These are phyloP conservation scores for Calocera viscosa DNA, from an alignment of 768 basidiomycete genomes.

Conservation along the genomic window DNA sequence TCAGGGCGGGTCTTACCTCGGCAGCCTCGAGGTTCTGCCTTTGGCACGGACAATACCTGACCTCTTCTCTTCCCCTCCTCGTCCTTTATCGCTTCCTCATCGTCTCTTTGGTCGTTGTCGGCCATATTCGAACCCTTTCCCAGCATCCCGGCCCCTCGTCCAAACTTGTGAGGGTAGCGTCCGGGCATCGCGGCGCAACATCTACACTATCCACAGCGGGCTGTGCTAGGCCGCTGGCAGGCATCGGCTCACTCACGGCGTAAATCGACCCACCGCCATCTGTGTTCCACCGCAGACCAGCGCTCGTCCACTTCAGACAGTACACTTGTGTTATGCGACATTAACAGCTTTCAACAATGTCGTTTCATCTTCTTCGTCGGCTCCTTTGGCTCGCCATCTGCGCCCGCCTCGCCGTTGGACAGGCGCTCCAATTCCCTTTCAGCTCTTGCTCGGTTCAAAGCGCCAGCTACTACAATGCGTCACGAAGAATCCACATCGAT, in stretches of 20 bases:
- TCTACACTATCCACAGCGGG: background rate
- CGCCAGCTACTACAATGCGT: constrained; percentile 6
- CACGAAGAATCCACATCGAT: background rate
- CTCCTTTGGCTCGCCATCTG: background rate
- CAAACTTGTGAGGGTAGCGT: background rate
- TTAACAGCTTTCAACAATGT: background rate
- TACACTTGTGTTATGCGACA: background rate
- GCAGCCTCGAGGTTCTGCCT: background rate
- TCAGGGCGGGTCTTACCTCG: background rate
- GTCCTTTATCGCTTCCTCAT: constrained; percentile 7
- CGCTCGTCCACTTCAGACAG: background rate
- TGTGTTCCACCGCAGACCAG: background rate
- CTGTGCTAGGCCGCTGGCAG: constrained; percentile 6
- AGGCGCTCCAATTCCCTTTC: constrained; percentile 1
- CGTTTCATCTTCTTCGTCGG: constrained; percentile 2
- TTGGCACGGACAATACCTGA: background rate
- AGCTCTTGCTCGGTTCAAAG: constrained; percentile 7
- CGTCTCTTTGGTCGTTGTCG: background rate
- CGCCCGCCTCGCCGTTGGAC: background rate
- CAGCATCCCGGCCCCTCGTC: background rate
- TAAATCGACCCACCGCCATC: background rate
- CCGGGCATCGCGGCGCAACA: background rate
- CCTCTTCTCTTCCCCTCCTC: background rate
- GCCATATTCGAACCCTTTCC: background rate
- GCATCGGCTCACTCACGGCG: background rate